These are phyloP conservation scores for Neofusicoccum sp. DNA, from an alignment of 2,329 filamentous ascomycete species.

Conservation along the genomic window DNA sequence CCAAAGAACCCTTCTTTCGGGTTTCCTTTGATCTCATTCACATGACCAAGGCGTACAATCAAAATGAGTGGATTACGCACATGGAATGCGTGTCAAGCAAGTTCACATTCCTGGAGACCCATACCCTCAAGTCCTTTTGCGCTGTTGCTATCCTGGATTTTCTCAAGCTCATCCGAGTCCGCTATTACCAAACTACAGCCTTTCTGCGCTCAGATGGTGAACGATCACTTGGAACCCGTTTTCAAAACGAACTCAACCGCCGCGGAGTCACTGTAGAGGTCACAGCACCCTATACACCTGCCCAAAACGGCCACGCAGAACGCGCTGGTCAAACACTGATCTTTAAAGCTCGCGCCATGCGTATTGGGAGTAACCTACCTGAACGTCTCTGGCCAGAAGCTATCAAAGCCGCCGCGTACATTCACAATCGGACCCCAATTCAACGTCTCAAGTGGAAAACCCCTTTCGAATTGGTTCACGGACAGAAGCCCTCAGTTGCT, in stretches of 20 bases:
- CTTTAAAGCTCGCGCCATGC: conserved; percentile 1
- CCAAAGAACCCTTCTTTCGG: neutral
- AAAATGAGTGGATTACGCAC: neutral
- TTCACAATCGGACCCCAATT: conserved; percentile 25
- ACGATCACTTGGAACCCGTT: neutral
- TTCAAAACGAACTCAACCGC: neutral
- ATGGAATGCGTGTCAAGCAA: neutral
- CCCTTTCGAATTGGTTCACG: conserved; percentile 24
- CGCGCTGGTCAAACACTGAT: conserved; percentile 23
- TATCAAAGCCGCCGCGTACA: conserved; percentile 22
- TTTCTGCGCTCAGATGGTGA: neutral
- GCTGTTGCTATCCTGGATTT: neutral
- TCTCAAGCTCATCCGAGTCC: neutral
- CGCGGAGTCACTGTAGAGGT: neutral
- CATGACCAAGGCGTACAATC: neutral
- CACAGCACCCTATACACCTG: conserved; percentile 13
- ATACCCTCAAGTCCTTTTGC: neutral
- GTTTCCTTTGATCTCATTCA: neutral
- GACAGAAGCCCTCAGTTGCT: conserved; percentile 23
- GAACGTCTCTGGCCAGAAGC: conserved; percentile 22
- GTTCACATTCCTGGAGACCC: neutral
- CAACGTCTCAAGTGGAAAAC: conserved; percentile 25
- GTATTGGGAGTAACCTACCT: conserved; percentile 18
- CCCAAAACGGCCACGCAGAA: conserved; percentile 25
- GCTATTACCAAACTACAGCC: neutral